Evolutionary conservation across 192 early-diverging fungal species (phyloP), one percentile per base, ranked within the genome.

Genomic region (Geranomyces variabilis): DNA sequence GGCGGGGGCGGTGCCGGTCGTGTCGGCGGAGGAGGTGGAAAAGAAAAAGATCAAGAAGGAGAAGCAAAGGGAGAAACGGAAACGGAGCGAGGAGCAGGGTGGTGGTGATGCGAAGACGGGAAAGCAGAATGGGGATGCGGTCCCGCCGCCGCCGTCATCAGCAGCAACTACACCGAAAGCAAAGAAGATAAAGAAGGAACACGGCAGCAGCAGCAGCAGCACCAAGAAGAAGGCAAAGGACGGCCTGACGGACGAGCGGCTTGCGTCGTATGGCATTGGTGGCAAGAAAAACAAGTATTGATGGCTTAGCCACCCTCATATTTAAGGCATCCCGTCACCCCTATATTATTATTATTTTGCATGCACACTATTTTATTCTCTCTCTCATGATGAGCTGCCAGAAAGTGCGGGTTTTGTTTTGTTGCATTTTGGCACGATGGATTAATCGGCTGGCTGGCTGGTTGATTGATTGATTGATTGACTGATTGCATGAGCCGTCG

Each of bases 191-290:
- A 64, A 22, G 36, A 28, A 24, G 28, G n/a, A 0, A n/a, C 47
- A 31, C 48, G 34, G 41, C 31, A 66, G 3, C 59, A 70, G 22
- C 9, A 22, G 61, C 13, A 41, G 19, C 8, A n/a, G 53, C 6
- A 75, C 57, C 10, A 74, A 69, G 65, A 72, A 49, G 63, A 51
- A 53, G 43, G 34, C 47, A 60, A 75, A 71, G 53, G 73, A 41
- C 10, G 69, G 73, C 13, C 28, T 79, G 21, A 57, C 55, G 0
- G 53, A 63, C 21, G 74, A 77, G 26, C 55, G 79, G n/a, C 46
- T 80, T 31, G 76, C 75, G 9, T 70, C 79, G 13, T 80, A 80
- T 36, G 31, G 19, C 13, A 77, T 77, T 46, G 71, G 75, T 22
- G 41, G 41, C 33, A 69, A 67, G 41, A 64, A 64, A 36, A 41